A percentile compares a stretch with the other conserved stretches of the same genome.
Conservation (phyloP, 75 land plant species). For the Pinus tabuliformis region DNA sequence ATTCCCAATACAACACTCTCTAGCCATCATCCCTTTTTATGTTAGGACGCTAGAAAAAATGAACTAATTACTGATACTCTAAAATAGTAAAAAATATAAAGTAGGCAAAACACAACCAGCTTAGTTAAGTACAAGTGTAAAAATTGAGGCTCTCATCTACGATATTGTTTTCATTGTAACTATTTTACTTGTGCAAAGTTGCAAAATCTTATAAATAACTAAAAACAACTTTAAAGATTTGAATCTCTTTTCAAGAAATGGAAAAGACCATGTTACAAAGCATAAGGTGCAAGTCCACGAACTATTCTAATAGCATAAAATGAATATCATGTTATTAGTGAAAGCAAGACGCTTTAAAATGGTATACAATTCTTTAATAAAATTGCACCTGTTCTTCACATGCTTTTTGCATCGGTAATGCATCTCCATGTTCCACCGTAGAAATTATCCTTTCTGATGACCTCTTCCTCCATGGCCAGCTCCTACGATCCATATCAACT, state of each 20-base stretch:
- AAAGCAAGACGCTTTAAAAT: neutral
- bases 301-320: neutral
- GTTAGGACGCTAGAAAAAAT: no score
- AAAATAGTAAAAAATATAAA: no score
- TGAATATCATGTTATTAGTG: neutral
- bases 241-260: neutral
- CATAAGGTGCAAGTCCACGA: neutral
- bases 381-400: slow-evolving; percentile 27
- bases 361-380: neutral
- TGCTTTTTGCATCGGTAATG: slow-evolving; percentile 5
- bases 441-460: slow-evolving; percentile 53
- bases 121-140: neutral
- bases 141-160: neutral
- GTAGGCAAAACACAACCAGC: no score
- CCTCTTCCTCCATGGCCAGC: slow-evolving; percentile 86
- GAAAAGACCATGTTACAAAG: neutral
- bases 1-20: no score
- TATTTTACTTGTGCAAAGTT: neutral
- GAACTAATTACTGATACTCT: no score
- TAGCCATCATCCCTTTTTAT: no score
- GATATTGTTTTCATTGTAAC: neutral
- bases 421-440: slow-evolving; percentile 13
- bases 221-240: neutral
- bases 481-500: slow-evolving; percentile 43
- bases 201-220: neutral